Percentiles rank a stretch among this genome's conserved stretches.
phyloP scores from a whole-genome alignment of 306 rosid genomes.

The Comarum palustre region DNA sequence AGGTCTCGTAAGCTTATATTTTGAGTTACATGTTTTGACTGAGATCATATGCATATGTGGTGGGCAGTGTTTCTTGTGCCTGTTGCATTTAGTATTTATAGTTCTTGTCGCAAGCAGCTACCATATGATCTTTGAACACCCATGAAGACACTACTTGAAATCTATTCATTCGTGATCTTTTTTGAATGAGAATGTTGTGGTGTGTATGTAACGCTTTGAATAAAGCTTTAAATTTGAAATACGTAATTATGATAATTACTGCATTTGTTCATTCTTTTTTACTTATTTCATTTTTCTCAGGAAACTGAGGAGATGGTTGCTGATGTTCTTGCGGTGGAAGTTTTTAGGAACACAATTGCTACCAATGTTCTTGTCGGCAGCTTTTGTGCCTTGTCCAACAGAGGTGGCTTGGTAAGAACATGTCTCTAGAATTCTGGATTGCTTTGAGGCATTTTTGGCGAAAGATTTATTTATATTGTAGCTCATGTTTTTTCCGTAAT shows the following conservation, averaged over 20 bases:
- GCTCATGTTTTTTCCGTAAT: background rate
- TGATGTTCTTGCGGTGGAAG: slow-evolving; percentile 95
- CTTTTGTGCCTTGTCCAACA: slow-evolving; percentile 76
- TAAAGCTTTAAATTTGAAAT: background rate
- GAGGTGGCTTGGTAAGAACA: slow-evolving; percentile 78
- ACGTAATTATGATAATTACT: background rate
- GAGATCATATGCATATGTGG: background rate
- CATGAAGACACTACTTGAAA: background rate
- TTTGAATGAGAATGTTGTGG: background rate
- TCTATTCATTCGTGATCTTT: background rate
- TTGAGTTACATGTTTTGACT: background rate
- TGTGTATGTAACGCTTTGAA: background rate
- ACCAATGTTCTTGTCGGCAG: slow-evolving; percentile 93
- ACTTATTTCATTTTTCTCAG: slow-evolving; percentile 26
- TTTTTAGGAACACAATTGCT: slow-evolving; percentile 90
- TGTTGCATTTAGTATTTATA: background rate
- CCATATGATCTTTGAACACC: background rate
- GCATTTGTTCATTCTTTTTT: background rate
- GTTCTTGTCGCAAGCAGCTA: background rate
- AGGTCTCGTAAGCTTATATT: too few relatives aligned
- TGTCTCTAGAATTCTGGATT: slow-evolving; percentile 3
- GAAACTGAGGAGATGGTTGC: slow-evolving; percentile 93
- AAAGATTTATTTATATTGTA: background rate
- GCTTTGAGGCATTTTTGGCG: background rate
- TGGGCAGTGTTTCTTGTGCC: background rate